Conservation (phyloP, 169 alveolate species). For the Neospora caninum region DNA sequence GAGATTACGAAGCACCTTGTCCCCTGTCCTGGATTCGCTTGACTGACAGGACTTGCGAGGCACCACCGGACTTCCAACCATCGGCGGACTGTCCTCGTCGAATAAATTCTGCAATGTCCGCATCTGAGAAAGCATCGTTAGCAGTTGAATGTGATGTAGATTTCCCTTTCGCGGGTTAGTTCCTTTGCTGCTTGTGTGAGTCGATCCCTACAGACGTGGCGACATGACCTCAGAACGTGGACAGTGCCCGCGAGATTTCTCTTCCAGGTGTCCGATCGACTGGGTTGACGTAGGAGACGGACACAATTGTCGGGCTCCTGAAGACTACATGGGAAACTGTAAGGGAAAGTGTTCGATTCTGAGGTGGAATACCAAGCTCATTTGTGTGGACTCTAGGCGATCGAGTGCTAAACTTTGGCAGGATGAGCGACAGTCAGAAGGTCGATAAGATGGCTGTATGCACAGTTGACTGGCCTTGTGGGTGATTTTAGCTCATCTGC, state of each 20-base stretch:
- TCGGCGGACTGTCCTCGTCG: constrained; percentile 30
- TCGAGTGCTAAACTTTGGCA: not conserved
- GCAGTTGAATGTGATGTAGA: not conserved
- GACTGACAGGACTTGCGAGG: constrained; percentile 18
- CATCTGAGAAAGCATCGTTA: constrained; percentile 10
- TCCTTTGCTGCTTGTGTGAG: not conserved
- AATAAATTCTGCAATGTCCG: not conserved
- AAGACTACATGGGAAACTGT: constrained; percentile 29
- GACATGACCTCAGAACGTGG: constrained; percentile 18
- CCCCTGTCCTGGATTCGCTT: constrained; percentile 36
- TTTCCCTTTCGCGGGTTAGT: constrained; percentile 44
- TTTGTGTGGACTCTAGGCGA: not conserved
- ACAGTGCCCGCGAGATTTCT: constrained; percentile 26
- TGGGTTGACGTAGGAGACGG: constrained; percentile 55
- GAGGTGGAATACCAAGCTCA: not conserved
- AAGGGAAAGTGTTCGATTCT: not conserved
- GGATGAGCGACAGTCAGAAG: constrained; percentile 26
- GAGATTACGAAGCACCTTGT: constrained; percentile 41
- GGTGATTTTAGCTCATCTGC: not conserved
- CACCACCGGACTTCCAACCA: constrained; percentile 7
- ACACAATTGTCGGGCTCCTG: constrained; percentile 36
- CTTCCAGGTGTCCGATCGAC: constrained; percentile 45
- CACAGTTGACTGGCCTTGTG: constrained; percentile 49
- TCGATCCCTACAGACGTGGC: not conserved
- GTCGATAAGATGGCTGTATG: constrained; percentile 27